phyloP scores from a whole-genome alignment of 2,329 filamentous ascomycete species.

The Neurospora sp. region DNA sequence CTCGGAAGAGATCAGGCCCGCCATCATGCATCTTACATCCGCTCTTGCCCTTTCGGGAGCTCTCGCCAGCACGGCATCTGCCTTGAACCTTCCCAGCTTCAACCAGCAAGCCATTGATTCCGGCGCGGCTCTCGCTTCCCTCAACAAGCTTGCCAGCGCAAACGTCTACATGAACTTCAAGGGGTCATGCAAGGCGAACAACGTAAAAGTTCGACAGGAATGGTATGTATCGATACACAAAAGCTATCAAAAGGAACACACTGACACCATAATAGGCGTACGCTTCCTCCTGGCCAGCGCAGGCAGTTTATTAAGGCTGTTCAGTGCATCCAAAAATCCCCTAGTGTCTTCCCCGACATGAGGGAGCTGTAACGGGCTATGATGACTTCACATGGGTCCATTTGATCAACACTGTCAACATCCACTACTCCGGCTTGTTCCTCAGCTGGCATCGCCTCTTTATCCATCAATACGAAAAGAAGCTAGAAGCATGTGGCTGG shows the following conservation, averaged over 20 bases:
- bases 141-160: constrained; percentile 11
- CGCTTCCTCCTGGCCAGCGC: constrained; percentile 10
- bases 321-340: constrained; percentile 11
- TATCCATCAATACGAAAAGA: constrained; percentile 26
- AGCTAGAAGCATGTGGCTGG: constrained; percentile 27
- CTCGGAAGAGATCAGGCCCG: not conserved
- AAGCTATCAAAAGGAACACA: not conserved
- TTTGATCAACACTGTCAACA: constrained; percentile 3
- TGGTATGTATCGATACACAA: not conserved
- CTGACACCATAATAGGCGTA: constrained; percentile 7
- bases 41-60: not conserved
- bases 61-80: not conserved
- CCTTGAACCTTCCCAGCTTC: constrained; percentile 6
- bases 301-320: constrained; percentile 13
- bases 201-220: constrained; percentile 29
- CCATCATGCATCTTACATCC: not conserved
- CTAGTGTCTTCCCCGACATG: constrained; percentile 4
- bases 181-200: constrained; percentile 6
- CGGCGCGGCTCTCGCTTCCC: constrained; percentile 9
- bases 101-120: constrained; percentile 12
- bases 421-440: constrained; percentile 20
- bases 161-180: constrained; percentile 5
- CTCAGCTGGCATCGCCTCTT: constrained; percentile 29
- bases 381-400: constrained; percentile 16
- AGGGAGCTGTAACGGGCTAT: not conserved